A percentile compares a stretch with the other conserved stretches of the same genome.
Evolutionary conservation across 768 basidiomycete species (phyloP).

Genomic region (Naganishia onofrii): DNA sequence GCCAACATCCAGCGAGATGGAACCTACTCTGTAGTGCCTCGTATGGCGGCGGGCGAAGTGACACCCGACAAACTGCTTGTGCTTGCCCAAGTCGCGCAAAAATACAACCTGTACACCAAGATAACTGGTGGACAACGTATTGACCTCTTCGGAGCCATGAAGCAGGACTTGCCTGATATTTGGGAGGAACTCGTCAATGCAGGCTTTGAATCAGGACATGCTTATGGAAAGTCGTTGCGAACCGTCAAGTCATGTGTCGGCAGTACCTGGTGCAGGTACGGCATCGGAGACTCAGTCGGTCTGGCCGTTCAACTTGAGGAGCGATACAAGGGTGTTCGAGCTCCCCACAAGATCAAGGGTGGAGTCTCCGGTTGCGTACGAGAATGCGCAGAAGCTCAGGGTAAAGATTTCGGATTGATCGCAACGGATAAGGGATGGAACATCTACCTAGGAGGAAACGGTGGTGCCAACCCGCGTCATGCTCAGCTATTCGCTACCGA

Average conservation of each 20-base stretch:
- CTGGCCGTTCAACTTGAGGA: slow-evolving; percentile 70
- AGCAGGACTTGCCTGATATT: slow-evolving; percentile 67
- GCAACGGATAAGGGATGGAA: slow-evolving; percentile 81
- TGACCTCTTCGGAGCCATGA: slow-evolving; percentile 69
- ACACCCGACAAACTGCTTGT: slow-evolving; percentile 67
- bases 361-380: slow-evolving; percentile 72
- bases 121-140: slow-evolving; percentile 62
- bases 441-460: slow-evolving; percentile 69
- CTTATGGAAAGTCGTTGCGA: slow-evolving; percentile 67
- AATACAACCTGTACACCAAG: slow-evolving; percentile 68
- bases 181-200: slow-evolving; percentile 63
- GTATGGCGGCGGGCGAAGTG: slow-evolving; percentile 69
- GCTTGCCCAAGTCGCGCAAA: slow-evolving; percentile 66
- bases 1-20: slow-evolving; percentile 68
- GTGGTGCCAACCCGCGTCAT: slow-evolving; percentile 61
- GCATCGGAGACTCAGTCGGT: slow-evolving; percentile 71
- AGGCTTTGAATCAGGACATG: slow-evolving; percentile 74
- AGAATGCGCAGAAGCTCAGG: slow-evolving; percentile 75
- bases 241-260: slow-evolving; percentile 77
- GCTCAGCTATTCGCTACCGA: slow-evolving; percentile 67
- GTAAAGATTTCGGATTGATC: slow-evolving; percentile 71
- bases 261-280: slow-evolving; percentile 64
- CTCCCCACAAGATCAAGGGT: slow-evolving; percentile 59
- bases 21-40: slow-evolving; percentile 70
- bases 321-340: slow-evolving; percentile 64